Conservation (phyloP, 139 green algal genomes). For the Chlamydomonas schloesseri region DNA sequence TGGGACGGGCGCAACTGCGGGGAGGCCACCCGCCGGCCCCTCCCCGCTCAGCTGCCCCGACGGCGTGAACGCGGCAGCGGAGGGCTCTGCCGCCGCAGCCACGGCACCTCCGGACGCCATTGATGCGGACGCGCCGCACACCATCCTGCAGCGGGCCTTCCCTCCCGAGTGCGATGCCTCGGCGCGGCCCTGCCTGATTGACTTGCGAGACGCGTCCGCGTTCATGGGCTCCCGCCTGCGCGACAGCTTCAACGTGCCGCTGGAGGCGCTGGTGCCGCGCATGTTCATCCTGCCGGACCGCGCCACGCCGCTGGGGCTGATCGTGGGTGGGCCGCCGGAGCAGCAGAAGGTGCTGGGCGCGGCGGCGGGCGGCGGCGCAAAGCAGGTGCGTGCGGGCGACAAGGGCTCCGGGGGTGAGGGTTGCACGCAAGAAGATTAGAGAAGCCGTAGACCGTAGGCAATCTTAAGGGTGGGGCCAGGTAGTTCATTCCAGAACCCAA, state of each 20-base stretch:
- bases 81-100: not conserved
- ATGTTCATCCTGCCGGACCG: slow-evolving; percentile 37
- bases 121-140: not conserved
- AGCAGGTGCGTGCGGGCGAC: not conserved
- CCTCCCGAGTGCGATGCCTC: not conserved
- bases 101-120: no score
- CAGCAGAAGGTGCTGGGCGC: not conserved
- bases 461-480: no score
- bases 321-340: not conserved
- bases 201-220: not conserved
- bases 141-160: not conserved
- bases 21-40: no score
- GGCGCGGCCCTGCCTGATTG: not conserved
- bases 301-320: slow-evolving; percentile 5
- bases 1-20: no score
- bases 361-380: not conserved
- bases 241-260: slow-evolving; percentile 10
- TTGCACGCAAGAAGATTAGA: no score
- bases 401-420: no score
- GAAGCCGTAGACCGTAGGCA: no score
- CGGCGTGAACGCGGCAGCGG: not conserved
- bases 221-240: not conserved
- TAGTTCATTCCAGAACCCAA: no score
- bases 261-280: not conserved
- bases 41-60: no score